Evolutionary conservation across 2,329 filamentous ascomycete genomes (phyloP).

Genomic region (Curvularia spicifera): DNA sequence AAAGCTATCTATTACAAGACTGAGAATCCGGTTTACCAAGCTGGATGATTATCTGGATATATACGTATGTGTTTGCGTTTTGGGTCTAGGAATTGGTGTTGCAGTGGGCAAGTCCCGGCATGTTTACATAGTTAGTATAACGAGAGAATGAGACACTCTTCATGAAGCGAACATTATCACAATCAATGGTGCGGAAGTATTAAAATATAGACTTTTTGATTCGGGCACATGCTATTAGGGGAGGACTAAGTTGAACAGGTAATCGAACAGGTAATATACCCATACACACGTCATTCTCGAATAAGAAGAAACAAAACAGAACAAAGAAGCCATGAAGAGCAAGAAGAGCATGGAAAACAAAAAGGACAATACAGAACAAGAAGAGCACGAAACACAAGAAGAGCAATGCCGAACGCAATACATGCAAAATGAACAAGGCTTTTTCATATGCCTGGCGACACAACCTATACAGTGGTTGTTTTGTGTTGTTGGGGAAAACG

Average conservation of each 20-base stretch:
- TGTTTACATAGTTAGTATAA: neutral
- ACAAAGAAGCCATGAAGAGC: no score
- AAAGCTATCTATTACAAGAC: slow-evolving; percentile 14
- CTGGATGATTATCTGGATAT: neutral
- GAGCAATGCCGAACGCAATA: neutral
- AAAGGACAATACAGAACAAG: neutral
- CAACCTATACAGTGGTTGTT: neutral
- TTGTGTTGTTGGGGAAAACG: neutral
- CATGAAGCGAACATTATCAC: neutral
- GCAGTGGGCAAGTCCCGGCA: neutral
- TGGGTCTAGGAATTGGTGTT: neutral
- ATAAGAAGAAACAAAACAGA: neutral
- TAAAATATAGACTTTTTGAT: neutral
- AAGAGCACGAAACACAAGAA: neutral
- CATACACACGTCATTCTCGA: neutral
- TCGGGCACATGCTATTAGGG: neutral
- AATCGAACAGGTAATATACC: neutral
- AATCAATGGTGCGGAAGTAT: neutral
- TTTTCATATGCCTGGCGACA: neutral
- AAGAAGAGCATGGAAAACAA: no score
- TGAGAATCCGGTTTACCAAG: slow-evolving; percentile 14
- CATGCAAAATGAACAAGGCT: neutral
- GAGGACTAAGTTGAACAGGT: neutral
- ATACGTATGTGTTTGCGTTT: neutral
- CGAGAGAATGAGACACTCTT: neutral